Conservation (phyloP, 2,329 filamentous ascomycete species). For the Fusarium nodosum region DNA sequence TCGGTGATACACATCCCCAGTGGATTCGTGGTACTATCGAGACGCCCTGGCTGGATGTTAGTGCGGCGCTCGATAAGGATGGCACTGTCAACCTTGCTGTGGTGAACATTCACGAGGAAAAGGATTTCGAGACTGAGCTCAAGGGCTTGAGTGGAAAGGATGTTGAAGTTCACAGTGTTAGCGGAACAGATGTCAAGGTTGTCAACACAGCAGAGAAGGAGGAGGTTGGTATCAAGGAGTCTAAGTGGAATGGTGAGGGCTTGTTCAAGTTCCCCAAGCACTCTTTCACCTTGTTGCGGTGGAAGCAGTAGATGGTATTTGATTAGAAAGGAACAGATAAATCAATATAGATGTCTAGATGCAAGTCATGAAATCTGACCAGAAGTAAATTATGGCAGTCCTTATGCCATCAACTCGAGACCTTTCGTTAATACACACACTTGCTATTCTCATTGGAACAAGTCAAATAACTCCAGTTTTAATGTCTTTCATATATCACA, state of each 20-base stretch:
- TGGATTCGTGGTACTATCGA: slow-evolving; percentile 76
- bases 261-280: slow-evolving; percentile 76
- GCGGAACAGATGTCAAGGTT: slow-evolving; percentile 60
- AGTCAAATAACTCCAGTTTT: neutral
- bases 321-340: neutral
- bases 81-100: slow-evolving; percentile 77
- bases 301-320: slow-evolving; percentile 60
- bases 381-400: neutral
- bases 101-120: slow-evolving; percentile 76
- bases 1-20: slow-evolving; percentile 73
- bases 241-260: slow-evolving; percentile 73
- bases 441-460: neutral
- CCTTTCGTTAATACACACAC: neutral
- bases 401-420: too few species aligned
- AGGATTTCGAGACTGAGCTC: slow-evolving; percentile 71
- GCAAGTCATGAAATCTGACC: slow-evolving; percentile 2
- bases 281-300: slow-evolving; percentile 76
- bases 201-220: slow-evolving; percentile 74
- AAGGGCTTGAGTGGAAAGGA: slow-evolving; percentile 63
- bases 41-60: slow-evolving; percentile 78
- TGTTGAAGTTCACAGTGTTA: slow-evolving; percentile 73
- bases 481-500: neutral
- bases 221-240: slow-evolving; percentile 63
- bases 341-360: slow-evolving; percentile 4
- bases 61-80: slow-evolving; percentile 68